Base-by-base conservation (phyloP, 1,139 yeast genomes). In the Schwanniomyces etchellsii region DNA sequence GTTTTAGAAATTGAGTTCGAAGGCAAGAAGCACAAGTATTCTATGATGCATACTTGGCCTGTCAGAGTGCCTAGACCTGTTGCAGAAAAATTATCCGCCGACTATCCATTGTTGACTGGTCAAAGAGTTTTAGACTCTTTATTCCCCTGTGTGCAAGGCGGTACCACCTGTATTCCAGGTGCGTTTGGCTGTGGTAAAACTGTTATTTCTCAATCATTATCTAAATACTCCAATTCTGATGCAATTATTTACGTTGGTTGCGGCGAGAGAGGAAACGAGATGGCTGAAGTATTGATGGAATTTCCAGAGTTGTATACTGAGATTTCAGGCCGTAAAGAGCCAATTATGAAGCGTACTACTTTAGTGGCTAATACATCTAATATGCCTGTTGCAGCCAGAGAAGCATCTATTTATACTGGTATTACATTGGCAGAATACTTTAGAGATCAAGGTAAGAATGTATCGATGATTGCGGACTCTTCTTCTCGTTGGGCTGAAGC, bases 401-500 rank as follows among this genome's bases (percentile, higher is more conserved):
- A 91, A 67, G 99, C 99, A 28, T 91, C 98, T 26, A 91, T 91
- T 55, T 91, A 91, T 66, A 91, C 99, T 20, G 98, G 99, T 74
- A 91, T 91, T 52, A 91, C 99, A 5, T 70, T 91, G 48, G 96
- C 98, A 32, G 99, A 91, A 66, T 91, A 91, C 65, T 91, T 91
- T 79, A 86, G 99, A 75, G 99, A 91, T 71, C 98, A 91, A 72
- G 99, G 99, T 70, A 91, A 91, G 74, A 73, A 93, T 56, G 97
- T 91, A 42, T 80, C 97, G 27, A 91, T 91, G 97, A 91, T 91
- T 82, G 99, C 99, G 38, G 99, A 91, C 62, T 91, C 98, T 5
- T 89, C 97, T 22, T 89, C 97, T 27, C 91, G 99, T 75, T 91
- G 99, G 99, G 99, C 99, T 29, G 99, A 91, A 70, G 99, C 99